A percentile compares a stretch with the other conserved stretches of the same genome.
Conservation (phyloP, 75 land plant species). For the Larix kaempferi region DNA sequence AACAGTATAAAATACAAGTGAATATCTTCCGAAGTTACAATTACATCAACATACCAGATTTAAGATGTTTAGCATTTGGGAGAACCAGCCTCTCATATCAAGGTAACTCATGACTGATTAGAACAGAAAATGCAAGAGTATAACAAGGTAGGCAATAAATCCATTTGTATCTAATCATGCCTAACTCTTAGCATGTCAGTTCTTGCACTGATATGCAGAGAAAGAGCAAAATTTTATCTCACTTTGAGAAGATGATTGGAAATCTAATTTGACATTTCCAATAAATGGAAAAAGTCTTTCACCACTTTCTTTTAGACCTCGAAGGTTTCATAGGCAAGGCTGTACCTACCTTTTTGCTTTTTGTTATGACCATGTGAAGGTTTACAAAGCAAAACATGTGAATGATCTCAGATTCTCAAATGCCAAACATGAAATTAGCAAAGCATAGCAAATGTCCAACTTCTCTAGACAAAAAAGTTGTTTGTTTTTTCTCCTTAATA, state of each 20-base stretch:
- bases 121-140: neutral
- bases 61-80: neutral
- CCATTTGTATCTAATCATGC: neutral
- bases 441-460: neutral
- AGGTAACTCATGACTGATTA: neutral
- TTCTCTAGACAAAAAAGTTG: neutral
- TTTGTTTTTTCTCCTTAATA: neutral
- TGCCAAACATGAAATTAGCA: neutral
- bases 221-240: neutral
- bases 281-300: neutral
- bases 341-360: neutral
- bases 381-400: neutral
- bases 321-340: neutral
- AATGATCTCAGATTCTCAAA: neutral
- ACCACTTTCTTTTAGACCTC: neutral
- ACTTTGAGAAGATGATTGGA: neutral
- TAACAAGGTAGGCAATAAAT: neutral
- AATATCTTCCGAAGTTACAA: too few species aligned
- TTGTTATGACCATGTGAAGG: too few species aligned
- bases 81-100: neutral
- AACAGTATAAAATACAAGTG: too few species aligned
- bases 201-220: slow-evolving; percentile 1
- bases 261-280: neutral
- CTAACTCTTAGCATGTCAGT: neutral
- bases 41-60: too few species aligned